Conservation (phyloP, 352 stramenopile genomes). For the Globisporangium mamillatum region DNA sequence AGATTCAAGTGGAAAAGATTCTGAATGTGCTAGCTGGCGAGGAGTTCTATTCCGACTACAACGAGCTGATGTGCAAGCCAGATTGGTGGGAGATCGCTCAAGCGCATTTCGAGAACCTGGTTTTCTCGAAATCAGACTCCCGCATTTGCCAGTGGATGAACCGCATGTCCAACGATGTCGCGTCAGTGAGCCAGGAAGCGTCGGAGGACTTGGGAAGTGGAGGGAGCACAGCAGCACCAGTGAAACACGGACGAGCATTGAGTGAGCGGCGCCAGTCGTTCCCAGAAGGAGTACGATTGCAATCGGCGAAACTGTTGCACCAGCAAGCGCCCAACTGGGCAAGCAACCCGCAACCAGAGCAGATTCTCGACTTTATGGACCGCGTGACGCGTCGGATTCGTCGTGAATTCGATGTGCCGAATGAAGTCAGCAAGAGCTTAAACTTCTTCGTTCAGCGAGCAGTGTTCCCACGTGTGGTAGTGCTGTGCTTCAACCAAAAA, state of each 20-base stretch:
- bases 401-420: conserved; percentile 66
- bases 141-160: conserved; percentile 69
- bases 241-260: not conserved
- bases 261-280: conserved; percentile 15
- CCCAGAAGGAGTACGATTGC: conserved; percentile 8
- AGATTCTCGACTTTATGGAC: conserved; percentile 78
- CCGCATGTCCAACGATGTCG: conserved; percentile 65
- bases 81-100: conserved; percentile 86
- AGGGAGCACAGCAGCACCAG: not conserved
- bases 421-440: conserved; percentile 79
- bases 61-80: conserved; percentile 67
- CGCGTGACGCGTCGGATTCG: conserved; percentile 63
- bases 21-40: conserved; percentile 70
- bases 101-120: conserved; percentile 84
- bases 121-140: conserved; percentile 67
- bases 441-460: conserved; percentile 73
- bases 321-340: conserved; percentile 47
- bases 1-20: conserved; percentile 74
- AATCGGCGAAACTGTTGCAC: not conserved
- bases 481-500: conserved; percentile 75
- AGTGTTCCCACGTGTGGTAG: conserved; percentile 65
- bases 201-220: conserved; percentile 38
- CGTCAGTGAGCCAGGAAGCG: conserved; percentile 50
- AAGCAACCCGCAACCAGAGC: conserved; percentile 57
- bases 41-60: conserved; percentile 83